Evolutionary conservation across 2,329 filamentous ascomycete species (phyloP), one percentile per base, ranked within the genome.

Genomic region (Sclerotinia sclerotiorum): DNA sequence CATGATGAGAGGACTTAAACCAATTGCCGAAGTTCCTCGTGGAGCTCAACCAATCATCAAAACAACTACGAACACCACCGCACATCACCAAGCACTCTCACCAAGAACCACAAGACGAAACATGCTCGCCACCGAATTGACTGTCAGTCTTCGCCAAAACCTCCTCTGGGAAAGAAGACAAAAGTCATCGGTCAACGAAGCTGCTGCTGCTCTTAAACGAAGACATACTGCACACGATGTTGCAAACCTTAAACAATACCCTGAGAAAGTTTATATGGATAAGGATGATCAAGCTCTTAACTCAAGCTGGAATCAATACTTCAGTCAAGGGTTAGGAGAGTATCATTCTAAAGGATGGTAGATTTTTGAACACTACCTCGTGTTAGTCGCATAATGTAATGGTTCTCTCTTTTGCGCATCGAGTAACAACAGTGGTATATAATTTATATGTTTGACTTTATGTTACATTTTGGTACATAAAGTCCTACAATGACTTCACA

Each of bases 161-260:
- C 88, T 99, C 21, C 86, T 98, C 21, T 97, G 93, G 91, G 95
- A 99, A 79, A 90, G 95, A 65, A 93, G 97, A 77, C 94, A 98
- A 77, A 97, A 95, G 85, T 93, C 92, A 69, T 67, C 64, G 3
- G 64, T 67, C 54, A 90, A 91, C 46, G 94, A 93, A 10, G 92
- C 90, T 75, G 94, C 94, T 72, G 93, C 94, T 1, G 92, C 94
- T 67, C 84, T 97, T 69, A 96, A 97, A 83, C 88, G 94, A 71
- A 86, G 93, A 69, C 93, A 97, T 78, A 97, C 94, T 10, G 92
- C 94, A 2, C 91, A 94, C 73, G 94, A 97, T 77, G 88, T 97
- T 71, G 91, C 92, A 70, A 96, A 96, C 79, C 84, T 98, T 55
- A 91, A 90, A 80, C 88, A 95, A 78, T 92, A 90, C 76, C 91